Evolutionary conservation across 2,329 filamentous ascomycete species (phyloP).

Genomic region (Bipolaris cookei): DNA sequence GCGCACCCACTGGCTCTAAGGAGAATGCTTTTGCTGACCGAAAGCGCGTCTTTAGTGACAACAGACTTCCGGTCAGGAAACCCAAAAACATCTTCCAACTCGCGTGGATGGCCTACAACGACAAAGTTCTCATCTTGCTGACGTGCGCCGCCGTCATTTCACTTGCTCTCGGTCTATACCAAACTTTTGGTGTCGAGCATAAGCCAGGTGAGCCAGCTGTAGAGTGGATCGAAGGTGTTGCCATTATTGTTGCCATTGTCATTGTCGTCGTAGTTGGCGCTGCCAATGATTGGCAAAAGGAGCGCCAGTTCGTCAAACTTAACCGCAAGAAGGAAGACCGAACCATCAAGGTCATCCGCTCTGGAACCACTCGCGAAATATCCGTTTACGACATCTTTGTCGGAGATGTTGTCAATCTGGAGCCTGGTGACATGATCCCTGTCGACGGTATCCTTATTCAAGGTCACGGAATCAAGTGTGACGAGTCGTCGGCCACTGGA

Average conservation of each 20-base stretch:
- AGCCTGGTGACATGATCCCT: conserved; percentile 72
- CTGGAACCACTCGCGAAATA: conserved; percentile 70
- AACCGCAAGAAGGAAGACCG: conserved; percentile 82
- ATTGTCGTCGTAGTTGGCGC: conserved; percentile 79
- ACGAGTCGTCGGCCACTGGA: conserved; percentile 75
- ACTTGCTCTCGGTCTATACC: conserved; percentile 75
- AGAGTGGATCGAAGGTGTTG: conserved; percentile 83
- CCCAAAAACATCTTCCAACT: conserved; percentile 72
- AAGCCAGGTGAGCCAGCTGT: conserved; percentile 61
- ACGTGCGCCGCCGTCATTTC: conserved; percentile 73
- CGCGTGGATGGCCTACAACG: conserved; percentile 83
- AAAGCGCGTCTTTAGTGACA: conserved; percentile 72
- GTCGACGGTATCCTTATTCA: conserved; percentile 73
- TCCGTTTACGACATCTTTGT: conserved; percentile 71
- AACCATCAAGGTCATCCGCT: conserved; percentile 76
- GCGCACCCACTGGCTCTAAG: conserved; percentile 31
- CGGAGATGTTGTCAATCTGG: conserved; percentile 73
- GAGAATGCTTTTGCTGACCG: conserved; percentile 63
- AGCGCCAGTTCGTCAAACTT: conserved; percentile 78
- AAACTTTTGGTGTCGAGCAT: conserved; percentile 67
- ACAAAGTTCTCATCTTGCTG: conserved; percentile 67
- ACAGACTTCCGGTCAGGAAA: conserved; percentile 72
- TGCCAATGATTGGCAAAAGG: conserved; percentile 83
- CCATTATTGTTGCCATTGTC: conserved; percentile 76
- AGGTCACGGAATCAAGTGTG: conserved; percentile 71